Base-by-base conservation (phyloP, 108 stramenopile genomes). In the Cyclotella baltica region DNA sequence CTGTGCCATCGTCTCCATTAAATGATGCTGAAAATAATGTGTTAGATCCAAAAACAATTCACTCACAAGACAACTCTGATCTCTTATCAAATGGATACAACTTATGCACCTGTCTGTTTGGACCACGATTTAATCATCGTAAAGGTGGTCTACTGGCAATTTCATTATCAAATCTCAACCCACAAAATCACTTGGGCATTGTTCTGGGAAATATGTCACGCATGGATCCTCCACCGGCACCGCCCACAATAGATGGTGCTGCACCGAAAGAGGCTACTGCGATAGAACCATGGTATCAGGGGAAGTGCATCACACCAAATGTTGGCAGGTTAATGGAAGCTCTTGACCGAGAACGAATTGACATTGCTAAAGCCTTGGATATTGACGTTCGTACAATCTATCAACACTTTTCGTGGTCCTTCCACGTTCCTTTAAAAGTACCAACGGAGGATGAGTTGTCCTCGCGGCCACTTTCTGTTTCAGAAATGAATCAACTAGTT, bases 401-500 rank as follows among this genome's bases (percentile, higher is more conserved):
- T 75, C 84, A 90, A 36, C 89, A 90, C 52, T 88, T 88, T 65
- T 85, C 84, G 6, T 83, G 83, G 63, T 78, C 78, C 10, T 90
- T 90, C 63, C 86, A 87, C 74, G 87, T 90, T 0, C 88, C 89
- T 23, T 63, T 88, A 58, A 74, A 79, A 31, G 73, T 67, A 30
- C 63, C 70, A 20, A 50, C 62, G 1, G 19, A 15, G 43, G 63
- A 73, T 27, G 72, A 73, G 37, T 48, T 2, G n/a, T 35, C 34
- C 30, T 19, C 53, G 56, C 40, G 82, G 46, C 61, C 73, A 65
- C 75, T 76, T 0, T 80, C 84, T 35, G 82, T 90, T 15, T 86
- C 88, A 28, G 90, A 90, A 47, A 90, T 90, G 90, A 88, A 88
- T 65, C 90, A 88, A 67, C 72, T 72, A 52, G 88, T 90, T 67